Evolutionary conservation across 345 rosid species (phyloP).

Genomic region (Euphorbia peplus): DNA sequence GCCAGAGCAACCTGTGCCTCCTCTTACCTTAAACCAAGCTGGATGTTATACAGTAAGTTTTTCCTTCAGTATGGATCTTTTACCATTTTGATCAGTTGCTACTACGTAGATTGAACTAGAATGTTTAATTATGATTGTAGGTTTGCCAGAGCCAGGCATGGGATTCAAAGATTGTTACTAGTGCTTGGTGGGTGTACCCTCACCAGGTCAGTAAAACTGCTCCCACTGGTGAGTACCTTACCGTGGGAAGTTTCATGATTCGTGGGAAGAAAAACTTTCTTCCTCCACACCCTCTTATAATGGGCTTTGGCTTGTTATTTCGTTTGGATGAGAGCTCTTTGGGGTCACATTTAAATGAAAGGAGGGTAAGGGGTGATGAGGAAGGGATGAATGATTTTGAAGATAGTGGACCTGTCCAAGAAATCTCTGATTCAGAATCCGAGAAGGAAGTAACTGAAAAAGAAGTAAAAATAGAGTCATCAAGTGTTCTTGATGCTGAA

Average conservation of each 20-base stretch:
- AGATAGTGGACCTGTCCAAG: conserved; percentile 42
- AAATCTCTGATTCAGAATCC: conserved; percentile 58
- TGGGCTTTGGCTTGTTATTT: conserved; percentile 97
- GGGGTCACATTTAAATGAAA: conserved; percentile 95
- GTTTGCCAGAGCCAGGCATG: conserved; percentile 99
- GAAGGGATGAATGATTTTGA: conserved; percentile 64
- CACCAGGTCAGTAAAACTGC: conserved; percentile 99
- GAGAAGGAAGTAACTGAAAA: conserved; percentile 45
- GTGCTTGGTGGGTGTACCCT: conserved; percentile 99
- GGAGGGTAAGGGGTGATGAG: conserved; percentile 95
- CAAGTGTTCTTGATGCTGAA: conserved; percentile 18
- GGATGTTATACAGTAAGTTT: conserved; percentile 83
- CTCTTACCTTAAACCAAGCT: conserved; percentile 93
- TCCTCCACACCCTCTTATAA: conserved; percentile 94
- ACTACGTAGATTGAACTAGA: conserved; percentile 4
- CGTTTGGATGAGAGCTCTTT: conserved; percentile 98
- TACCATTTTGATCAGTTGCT: neutral
- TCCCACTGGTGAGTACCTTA: conserved; percentile 98
- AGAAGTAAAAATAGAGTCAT: conserved; percentile 14
- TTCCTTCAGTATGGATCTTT: neutral
- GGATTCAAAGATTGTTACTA: conserved; percentile 97
- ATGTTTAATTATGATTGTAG: conserved; percentile 31
- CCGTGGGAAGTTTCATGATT: conserved; percentile 97
- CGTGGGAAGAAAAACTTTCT: conserved; percentile 97
- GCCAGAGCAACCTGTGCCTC: conserved; percentile 84